Evolutionary conservation across 345 rosid genomes (phyloP), one percentile per base, ranked within the genome.

Genomic region (Mangifera indica): DNA sequence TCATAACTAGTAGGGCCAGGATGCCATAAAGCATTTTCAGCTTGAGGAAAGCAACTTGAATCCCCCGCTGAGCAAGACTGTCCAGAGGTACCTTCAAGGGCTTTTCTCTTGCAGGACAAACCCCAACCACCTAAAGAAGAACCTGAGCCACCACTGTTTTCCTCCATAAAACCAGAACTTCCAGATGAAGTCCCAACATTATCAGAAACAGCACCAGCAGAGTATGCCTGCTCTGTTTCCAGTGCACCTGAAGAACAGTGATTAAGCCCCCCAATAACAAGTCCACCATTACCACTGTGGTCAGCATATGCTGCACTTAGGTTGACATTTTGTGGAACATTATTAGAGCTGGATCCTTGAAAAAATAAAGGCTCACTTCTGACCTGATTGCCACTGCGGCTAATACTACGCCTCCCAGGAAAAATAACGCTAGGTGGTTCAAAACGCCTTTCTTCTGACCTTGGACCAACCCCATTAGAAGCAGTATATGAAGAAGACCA

Each of bases 51-150:
- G 73, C 77, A 72, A 77, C 86, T 79, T 54, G 92, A 84, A 72
- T 85, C 84, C 74, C 80, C 88, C 46, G 81, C 81, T n/a, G 85
- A 72, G 75, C 78, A 85, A 55, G 89, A 82, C 62, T 74, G 88
- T 76, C 87, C 84, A 45, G 97, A 84, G 53, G 87, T 77, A 75
- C 94, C 97, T 79, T 93, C 97, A 75, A 88, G 86, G 67, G 94
- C 87, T 83, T 83, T 93, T 84, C 98, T 87, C 81, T 93, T 91
- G 93, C 96, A 87, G 34, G 98, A 91, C 60, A 77, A 77, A 64
- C 93, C 90, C 94, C 94, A 88, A 77, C 81, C 74, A 63, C 87
- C 88, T 65, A 86, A 61, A 40, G 97, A 79, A 60, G 92, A 80
- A 58, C 84, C 81, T 3, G 89, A 76, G 63, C 91, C 88, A 58